phyloP scores from a whole-genome alignment of 805 yeast species.

The Nakazawaea laoshanensis region DNA sequence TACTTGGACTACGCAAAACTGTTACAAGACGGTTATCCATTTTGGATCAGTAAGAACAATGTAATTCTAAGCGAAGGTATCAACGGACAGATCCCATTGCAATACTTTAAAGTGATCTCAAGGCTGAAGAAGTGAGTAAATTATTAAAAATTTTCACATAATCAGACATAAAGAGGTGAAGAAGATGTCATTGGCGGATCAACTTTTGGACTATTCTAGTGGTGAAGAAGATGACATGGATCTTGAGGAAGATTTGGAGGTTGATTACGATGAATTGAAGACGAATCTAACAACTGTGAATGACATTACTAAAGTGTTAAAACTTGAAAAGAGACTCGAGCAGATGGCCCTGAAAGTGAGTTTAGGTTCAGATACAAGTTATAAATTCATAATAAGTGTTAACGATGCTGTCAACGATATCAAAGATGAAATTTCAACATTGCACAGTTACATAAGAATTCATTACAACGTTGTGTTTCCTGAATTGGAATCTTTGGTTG shows the following conservation, averaged over 20 bases:
- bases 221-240: constrained; percentile 6
- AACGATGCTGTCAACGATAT: constrained; percentile 49
- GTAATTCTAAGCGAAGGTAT: constrained; percentile 67
- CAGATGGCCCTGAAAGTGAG: constrained; percentile 16
- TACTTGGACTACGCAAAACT: constrained; percentile 50
- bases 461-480: constrained; percentile 58
- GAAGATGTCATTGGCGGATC: constrained; percentile 6
- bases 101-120: constrained; percentile 26
- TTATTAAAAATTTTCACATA: not conserved
- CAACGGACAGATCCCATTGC: constrained; percentile 38
- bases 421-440: constrained; percentile 39
- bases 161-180: not conserved
- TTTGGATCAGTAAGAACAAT: constrained; percentile 63
- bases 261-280: not conserved
- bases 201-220: constrained; percentile 7
- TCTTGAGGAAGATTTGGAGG: not conserved
- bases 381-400: constrained; percentile 40
- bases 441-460: constrained; percentile 40
- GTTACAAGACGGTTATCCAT: constrained; percentile 27
- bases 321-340: not conserved
- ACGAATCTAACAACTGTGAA: constrained; percentile 6
- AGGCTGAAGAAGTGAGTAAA: constrained; percentile 12
- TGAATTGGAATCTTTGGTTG: constrained; percentile 57
- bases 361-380: constrained; percentile 29
- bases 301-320: constrained; percentile 8